Evolutionary conservation across 1,284 basidiomycete genomes (phyloP), one percentile per base, ranked within the genome.

Genomic region (Papiliotrema fonsecae): DNA sequence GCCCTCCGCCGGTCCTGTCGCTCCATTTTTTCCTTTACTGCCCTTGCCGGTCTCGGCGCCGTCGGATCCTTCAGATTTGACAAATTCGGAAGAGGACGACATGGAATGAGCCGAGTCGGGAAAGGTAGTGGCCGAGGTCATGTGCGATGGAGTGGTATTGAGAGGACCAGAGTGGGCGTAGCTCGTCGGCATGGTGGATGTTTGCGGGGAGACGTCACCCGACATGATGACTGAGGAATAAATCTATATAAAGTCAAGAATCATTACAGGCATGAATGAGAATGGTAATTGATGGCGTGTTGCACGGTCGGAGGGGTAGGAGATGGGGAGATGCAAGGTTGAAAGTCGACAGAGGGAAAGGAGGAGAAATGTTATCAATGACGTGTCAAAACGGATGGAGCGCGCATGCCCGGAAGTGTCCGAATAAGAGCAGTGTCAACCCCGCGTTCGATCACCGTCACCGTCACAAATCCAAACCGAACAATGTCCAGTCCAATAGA

Each of bases 1-100:
- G 44, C 62, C 66, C 35, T 72, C 69, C 37, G 65, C 69, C n/a
- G 69, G 66, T 36, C 69, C 69, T 6, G 65, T 70, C 9, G 67
- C 63, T 7, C 69, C 69, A 42, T 70, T 70, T 55, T 72, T 72
- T 25, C 69, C 67, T 51, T 67, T 68, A 21, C 61, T 54, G 16
- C 52, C 45, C n/a, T 45, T 35, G 19, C 9, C 27, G 11, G 18
- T 21, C 18, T 37, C 26, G 18, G 21, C 22, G 6, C 21, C 24
- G 18, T 24, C 30, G 18, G 41, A 49, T 4, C 11, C 40, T 6
- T 50, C 49, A 25, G 26, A 26, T 18, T 44, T 46, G 11, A 44
- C 19, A 25, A 34, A n/a, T n/a, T 38, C 49, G 14, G 27, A 39
- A 4, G 49, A 50, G 43, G 43, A 50, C 6, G 43, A n/a, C n/a